phyloP scores from a whole-genome alignment of 345 rosid species.

The Salix arbutifolia region DNA sequence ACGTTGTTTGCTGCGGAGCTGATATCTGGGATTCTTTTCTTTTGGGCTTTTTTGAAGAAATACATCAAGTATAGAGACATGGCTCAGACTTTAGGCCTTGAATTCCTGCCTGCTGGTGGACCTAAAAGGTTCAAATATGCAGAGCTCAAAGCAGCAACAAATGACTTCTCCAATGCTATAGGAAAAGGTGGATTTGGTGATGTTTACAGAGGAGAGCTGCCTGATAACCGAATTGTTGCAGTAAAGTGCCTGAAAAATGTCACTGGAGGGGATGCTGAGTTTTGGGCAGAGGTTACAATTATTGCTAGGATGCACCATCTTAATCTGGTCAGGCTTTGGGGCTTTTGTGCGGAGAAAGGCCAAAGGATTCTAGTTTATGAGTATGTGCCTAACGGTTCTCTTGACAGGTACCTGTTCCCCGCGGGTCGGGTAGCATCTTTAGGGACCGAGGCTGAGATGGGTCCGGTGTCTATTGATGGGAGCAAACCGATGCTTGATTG shows the following conservation, averaged over 20 bases:
- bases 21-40: slow-evolving; percentile 50
- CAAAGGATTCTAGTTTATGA: slow-evolving; percentile 30
- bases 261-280: slow-evolving; percentile 47
- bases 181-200: slow-evolving; percentile 72
- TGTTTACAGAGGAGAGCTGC: slow-evolving; percentile 55
- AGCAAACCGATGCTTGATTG: slow-evolving; percentile 27
- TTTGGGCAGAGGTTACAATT: slow-evolving; percentile 35
- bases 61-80: slow-evolving; percentile 66
- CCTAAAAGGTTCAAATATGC: slow-evolving; percentile 54
- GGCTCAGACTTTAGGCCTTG: slow-evolving; percentile 67
- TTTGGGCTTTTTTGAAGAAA: slow-evolving; percentile 57
- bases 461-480: background rate
- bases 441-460: slow-evolving; percentile 8
- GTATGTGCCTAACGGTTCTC: slow-evolving; percentile 32
- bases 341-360: slow-evolving; percentile 33
- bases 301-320: slow-evolving; percentile 35
- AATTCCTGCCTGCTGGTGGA: slow-evolving; percentile 63
- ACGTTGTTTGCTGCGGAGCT: slow-evolving; percentile 61
- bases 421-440: slow-evolving; percentile 14
- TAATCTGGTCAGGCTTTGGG: slow-evolving; percentile 33
- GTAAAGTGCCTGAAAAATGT: slow-evolving; percentile 65
- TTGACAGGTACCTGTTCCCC: slow-evolving; percentile 32
- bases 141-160: slow-evolving; percentile 56
- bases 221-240: slow-evolving; percentile 53
- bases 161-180: slow-evolving; percentile 42